These are phyloP conservation scores for Stentor coeruleus DNA, from an alignment of 73 alveolate species.

Conservation along the genomic window DNA sequence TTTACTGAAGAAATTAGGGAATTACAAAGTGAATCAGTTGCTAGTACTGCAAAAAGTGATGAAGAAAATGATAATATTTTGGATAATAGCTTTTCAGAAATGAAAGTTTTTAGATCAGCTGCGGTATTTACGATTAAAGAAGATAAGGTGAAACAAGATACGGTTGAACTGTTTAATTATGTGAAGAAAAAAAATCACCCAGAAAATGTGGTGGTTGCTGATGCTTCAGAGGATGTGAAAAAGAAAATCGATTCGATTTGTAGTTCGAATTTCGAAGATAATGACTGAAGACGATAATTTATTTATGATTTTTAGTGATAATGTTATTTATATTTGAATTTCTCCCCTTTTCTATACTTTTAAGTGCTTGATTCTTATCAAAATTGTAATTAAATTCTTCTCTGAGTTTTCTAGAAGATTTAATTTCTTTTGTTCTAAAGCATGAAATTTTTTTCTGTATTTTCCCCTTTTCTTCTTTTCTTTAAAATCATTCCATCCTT, in stretches of 20 bases:
- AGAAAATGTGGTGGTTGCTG: too few species aligned
- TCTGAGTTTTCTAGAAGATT: background rate
- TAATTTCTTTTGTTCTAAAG: too few species aligned
- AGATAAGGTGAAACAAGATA: background rate
- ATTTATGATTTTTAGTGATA: background rate
- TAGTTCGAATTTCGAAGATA: too few species aligned
- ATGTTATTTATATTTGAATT: background rate
- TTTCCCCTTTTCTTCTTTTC: too few species aligned
- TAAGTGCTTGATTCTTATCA: background rate
- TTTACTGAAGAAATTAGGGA: slow-evolving; percentile 43
- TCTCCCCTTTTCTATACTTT: background rate
- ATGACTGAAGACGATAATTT: too few species aligned
- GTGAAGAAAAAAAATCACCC: background rate
- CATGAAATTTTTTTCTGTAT: too few species aligned
- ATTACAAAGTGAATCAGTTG: slow-evolving; percentile 8
- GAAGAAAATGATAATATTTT: background rate
- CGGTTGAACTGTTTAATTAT: background rate
- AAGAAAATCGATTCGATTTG: too few species aligned
- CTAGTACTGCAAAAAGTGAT: background rate
- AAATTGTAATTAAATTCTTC: slow-evolving; percentile 4
- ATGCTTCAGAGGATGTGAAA: too few species aligned
- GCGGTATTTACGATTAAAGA: background rate
- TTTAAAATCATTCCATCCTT: too few species aligned
- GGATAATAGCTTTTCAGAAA: background rate
- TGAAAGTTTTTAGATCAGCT: background rate